Base-by-base conservation (phyloP, 306 rosid genomes). In the Dryas alaskensis region DNA sequence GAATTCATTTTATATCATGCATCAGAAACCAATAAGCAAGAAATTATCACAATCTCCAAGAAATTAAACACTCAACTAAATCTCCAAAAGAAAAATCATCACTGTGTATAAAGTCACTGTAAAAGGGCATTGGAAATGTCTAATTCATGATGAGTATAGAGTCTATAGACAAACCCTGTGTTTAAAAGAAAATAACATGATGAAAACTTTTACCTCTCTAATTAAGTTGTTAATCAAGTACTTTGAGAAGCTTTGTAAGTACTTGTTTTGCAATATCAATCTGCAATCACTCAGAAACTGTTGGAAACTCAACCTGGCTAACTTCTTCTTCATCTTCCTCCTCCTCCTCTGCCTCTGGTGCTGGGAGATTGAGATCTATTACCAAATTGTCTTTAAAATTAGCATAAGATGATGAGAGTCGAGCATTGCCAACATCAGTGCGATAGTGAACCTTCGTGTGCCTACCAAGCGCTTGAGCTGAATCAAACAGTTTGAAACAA, bases 391-490 rank as follows among this genome's bases (percentile, higher is more conserved):
- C 65, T 27, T 31, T 43, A 40, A 63, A 55, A 27, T 60, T 52
- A 12, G 69, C 17, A 1, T 81, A 37, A 65, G 78, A 49, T 0
- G 75, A 44, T 19, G 55, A 27, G 10, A 47, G 44, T n/a, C 13
- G 37, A 5, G 47, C 47, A 22, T 8, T 11, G 10, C 7, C 64
- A 16, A 8, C 55, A 63, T 43, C 43, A 3, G 31, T 73, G n/a
- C 77, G 66, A 14, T 65, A 67, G 70, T 92, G 95, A 19, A 80
- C 81, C 80, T 86, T 86, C 81, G 79, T 89, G 78, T 92, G 97
- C 2, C 90, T 89, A 10, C 92, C 90, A 6, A 92, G 84, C 19
- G 89, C 90, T 64, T 85, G 90, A 14, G 87, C 80, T 49, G 92
- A 86, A 16, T 60, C 83, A 57, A 89, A 89, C 49, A 72, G 73